Percentiles rank a stretch among this genome's conserved stretches.
Conservation (phyloP, 148 eudicot species). For the Rhododendron vialii region DNA sequence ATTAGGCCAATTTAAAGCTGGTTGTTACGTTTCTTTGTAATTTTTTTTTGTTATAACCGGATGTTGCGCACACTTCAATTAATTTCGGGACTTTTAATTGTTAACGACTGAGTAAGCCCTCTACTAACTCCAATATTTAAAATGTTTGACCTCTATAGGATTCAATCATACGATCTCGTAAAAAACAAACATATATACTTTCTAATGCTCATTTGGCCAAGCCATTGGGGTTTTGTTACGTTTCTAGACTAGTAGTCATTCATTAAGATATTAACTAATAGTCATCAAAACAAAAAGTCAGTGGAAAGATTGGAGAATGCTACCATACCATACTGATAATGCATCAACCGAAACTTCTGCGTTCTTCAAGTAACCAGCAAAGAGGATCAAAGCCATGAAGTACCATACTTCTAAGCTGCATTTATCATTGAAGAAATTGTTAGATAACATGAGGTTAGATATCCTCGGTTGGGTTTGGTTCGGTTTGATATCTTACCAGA, state of each 20-base stretch:
- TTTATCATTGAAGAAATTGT: neutral
- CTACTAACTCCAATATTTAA: rapidly evolving
- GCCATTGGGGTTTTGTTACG: neutral
- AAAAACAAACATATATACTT: too few species aligned
- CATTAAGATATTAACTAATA: neutral
- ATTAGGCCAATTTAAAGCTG: too few species aligned
- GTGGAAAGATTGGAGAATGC: neutral
- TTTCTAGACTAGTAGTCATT: neutral
- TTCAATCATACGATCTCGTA: too few species aligned
- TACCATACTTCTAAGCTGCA: slow-evolving; percentile 5
- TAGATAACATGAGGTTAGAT: neutral
- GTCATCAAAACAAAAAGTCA: neutral
- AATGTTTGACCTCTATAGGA: too few species aligned
- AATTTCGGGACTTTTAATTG: too few species aligned
- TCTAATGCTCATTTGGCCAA: neutral
- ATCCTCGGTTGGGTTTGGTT: neutral
- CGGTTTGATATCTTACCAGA: slow-evolving; percentile 16
- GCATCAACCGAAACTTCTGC: neutral
- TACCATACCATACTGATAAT: neutral
- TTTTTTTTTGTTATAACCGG: too few species aligned
- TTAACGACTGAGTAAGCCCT: too few species aligned
- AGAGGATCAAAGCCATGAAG: neutral
- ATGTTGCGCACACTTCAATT: too few species aligned
- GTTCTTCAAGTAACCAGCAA: neutral
- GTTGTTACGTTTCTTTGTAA: too few species aligned